Conservation (phyloP, 1,284 basidiomycete genomes). For the Ustilago xerochloae region DNA sequence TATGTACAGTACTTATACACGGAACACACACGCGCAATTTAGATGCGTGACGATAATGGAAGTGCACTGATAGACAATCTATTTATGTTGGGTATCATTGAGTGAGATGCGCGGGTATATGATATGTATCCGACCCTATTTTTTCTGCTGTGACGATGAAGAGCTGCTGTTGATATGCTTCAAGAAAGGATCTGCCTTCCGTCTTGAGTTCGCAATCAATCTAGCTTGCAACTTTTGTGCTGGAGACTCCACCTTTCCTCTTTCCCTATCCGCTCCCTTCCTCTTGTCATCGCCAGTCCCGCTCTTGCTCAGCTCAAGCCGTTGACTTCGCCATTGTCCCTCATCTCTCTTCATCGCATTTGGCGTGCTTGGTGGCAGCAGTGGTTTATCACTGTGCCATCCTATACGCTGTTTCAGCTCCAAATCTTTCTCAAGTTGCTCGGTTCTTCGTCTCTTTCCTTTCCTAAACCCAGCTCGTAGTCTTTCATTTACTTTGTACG, state of each 20-base stretch:
- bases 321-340: not conserved
- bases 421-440: slow-evolving; percentile 77
- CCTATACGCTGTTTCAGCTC: slow-evolving; percentile 73
- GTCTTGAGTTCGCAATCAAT: slow-evolving; percentile 14
- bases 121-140: too few relatives aligned
- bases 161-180: not conserved
- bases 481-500: slow-evolving; percentile 80
- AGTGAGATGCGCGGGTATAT: too few relatives aligned
- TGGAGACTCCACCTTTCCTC: not conserved
- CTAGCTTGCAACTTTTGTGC: not conserved
- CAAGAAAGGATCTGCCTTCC: slow-evolving; percentile 19
- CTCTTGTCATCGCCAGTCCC: not conserved
- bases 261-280: not conserved
- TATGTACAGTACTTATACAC: too few relatives aligned
- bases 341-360: not conserved
- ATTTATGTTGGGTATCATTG: too few relatives aligned
- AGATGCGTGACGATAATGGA: too few relatives aligned
- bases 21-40: too few relatives aligned
- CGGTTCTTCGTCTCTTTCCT: slow-evolving; percentile 81
- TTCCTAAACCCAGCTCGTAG: slow-evolving; percentile 83
- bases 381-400: slow-evolving; percentile 33
- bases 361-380: not conserved
- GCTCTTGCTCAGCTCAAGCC: not conserved
- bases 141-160: not conserved
- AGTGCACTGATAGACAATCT: too few relatives aligned